These are phyloP conservation scores for Parathielavia hyrcaniae DNA, from an alignment of 495 filamentous ascomycete species.

Conservation along the genomic window DNA sequence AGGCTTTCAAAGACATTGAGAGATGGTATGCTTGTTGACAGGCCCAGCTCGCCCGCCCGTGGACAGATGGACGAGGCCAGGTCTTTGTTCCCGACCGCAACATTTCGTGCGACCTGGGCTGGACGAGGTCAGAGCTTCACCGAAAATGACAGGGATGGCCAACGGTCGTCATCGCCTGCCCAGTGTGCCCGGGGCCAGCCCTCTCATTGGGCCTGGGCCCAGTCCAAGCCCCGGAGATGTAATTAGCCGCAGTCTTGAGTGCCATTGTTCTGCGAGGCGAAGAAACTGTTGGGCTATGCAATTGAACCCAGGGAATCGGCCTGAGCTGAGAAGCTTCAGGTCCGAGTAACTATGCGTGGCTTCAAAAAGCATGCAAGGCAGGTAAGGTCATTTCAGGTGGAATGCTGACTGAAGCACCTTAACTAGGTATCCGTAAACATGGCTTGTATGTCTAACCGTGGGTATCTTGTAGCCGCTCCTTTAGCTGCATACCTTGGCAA, in stretches of 20 bases:
- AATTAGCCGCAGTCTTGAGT: slow-evolving; percentile 5
- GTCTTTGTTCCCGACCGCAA: neutral
- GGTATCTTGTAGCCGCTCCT: too few relatives aligned
- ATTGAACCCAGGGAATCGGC: too few relatives aligned
- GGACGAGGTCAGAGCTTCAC: slow-evolving; percentile 21
- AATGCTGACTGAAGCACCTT: neutral
- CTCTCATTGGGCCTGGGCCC: slow-evolving; percentile 7
- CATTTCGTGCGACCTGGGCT: slow-evolving; percentile 6
- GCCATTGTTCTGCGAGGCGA: neutral
- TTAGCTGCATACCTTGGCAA: too few relatives aligned
- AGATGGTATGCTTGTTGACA: neutral
- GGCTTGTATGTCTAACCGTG: too few relatives aligned
- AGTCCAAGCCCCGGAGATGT: slow-evolving; percentile 3
- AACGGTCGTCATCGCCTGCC: slow-evolving; percentile 27
- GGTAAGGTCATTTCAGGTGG: neutral
- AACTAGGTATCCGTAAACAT: too few relatives aligned
- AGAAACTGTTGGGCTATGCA: neutral
- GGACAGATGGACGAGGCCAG: neutral
- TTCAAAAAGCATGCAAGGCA: neutral
- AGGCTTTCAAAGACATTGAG: neutral
- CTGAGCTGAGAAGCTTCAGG: neutral
- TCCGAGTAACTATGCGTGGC: neutral
- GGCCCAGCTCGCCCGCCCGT: neutral
- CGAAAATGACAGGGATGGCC: slow-evolving; percentile 18
- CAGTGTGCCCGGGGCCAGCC: slow-evolving; percentile 15